Conservation (phyloP, 2,329 filamentous ascomycete genomes). For the Esteya vermicola region DNA sequence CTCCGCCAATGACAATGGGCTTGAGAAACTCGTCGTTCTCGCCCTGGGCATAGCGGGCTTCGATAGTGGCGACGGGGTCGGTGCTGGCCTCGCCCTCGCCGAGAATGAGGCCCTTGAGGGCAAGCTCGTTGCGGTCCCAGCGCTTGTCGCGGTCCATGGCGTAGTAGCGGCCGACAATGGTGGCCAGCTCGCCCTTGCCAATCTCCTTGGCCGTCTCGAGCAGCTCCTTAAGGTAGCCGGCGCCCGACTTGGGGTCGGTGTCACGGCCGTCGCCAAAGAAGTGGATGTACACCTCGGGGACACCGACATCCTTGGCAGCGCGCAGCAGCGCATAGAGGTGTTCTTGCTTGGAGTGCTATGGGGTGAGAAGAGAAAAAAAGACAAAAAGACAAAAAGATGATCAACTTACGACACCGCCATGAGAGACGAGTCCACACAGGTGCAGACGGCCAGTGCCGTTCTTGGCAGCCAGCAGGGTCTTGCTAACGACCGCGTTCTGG, state of each 20-base stretch:
- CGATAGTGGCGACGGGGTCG: conserved; percentile 76
- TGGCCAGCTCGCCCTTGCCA: conserved; percentile 75
- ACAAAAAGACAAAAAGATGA: not conserved
- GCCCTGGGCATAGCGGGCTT: conserved; percentile 71
- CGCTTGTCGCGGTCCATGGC: conserved; percentile 99
- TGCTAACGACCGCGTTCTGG: conserved; percentile 62
- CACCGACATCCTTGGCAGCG: conserved; percentile 74
- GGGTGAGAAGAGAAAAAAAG: not conserved
- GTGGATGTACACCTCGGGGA: conserved; percentile 93
- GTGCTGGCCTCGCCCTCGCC: conserved; percentile 78
- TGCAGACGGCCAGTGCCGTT: conserved; percentile 85
- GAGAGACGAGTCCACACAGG: conserved; percentile 79
- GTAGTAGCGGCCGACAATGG: conserved; percentile 90
- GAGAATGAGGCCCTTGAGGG: conserved; percentile 69
- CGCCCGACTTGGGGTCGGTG: conserved; percentile 90
- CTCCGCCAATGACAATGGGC: conserved; percentile 86
- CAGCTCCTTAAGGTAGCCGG: conserved; percentile 76
- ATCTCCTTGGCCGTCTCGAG: conserved; percentile 70
- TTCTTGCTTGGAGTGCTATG: conserved; percentile 78
- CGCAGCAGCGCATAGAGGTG: conserved; percentile 79
- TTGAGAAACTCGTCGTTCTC: conserved; percentile 98
- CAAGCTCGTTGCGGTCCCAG: conserved; percentile 89
- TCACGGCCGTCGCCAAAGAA: conserved; percentile 98
- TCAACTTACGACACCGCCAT: conserved; percentile 65
- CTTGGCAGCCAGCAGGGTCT: conserved; percentile 65